Evolutionary conservation across 2,329 filamentous ascomycete species (phyloP).

Genomic region (Fusarium sp.): DNA sequence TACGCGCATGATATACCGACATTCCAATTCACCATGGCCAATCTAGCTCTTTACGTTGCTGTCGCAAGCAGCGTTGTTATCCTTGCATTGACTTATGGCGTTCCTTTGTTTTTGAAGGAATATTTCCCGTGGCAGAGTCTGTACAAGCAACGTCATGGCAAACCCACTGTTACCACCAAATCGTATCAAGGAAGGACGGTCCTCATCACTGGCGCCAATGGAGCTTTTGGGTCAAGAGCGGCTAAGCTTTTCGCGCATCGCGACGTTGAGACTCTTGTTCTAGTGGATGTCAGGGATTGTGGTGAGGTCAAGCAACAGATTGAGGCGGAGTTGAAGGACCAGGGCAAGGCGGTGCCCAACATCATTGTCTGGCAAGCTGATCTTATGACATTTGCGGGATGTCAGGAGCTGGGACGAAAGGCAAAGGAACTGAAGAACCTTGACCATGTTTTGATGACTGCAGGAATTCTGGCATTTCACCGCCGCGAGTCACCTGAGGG

Average conservation of each 20-base stretch:
- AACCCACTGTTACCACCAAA: conserved; percentile 53
- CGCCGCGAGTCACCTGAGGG: conserved; percentile 57
- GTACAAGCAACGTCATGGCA: conserved; percentile 53
- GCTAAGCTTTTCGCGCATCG: conserved; percentile 56
- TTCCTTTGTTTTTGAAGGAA: conserved; percentile 54
- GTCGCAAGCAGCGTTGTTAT: conserved; percentile 36
- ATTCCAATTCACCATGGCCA: conserved; percentile 34
- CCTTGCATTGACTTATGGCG: conserved; percentile 46
- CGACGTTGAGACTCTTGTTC: conserved; percentile 54
- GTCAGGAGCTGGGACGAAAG: conserved; percentile 51
- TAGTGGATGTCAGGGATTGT: conserved; percentile 56
- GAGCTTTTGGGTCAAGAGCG: conserved; percentile 56
- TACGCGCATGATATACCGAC: background rate
- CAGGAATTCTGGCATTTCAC: conserved; percentile 56
- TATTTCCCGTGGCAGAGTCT: conserved; percentile 56
- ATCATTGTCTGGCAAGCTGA: conserved; percentile 57
- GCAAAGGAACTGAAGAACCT: conserved; percentile 50
- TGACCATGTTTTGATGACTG: conserved; percentile 57
- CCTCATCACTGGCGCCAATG: conserved; percentile 56
- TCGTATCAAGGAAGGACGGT: conserved; percentile 57
- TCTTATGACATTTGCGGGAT: conserved; percentile 56
- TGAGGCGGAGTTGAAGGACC: conserved; percentile 49
- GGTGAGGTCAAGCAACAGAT: conserved; percentile 54
- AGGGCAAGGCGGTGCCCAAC: conserved; percentile 48
- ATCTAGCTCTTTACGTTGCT: conserved; percentile 22